phyloP scores from a whole-genome alignment of 495 filamentous ascomycete species.

The Penicillium mononematosum region DNA sequence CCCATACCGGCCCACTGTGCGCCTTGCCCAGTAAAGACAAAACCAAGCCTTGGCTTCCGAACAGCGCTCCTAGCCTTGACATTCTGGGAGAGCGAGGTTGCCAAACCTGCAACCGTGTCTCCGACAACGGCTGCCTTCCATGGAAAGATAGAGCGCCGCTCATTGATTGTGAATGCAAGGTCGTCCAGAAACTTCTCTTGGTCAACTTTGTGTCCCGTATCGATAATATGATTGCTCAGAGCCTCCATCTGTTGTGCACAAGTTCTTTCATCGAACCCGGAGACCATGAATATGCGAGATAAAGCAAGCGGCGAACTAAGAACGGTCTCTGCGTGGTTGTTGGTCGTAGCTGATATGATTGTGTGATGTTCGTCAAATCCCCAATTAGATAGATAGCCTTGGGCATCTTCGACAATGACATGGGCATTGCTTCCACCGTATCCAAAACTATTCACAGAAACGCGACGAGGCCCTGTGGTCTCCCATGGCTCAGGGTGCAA shows the following conservation, averaged over 20 bases:
- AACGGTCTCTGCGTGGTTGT: background rate
- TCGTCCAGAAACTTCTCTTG: slow-evolving; percentile 19
- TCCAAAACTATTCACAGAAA: slow-evolving; percentile 39
- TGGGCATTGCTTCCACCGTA: slow-evolving; percentile 45
- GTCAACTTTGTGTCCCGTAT: background rate
- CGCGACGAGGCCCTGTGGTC: slow-evolving; percentile 24
- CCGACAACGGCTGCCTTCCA: slow-evolving; percentile 25
- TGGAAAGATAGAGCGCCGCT: slow-evolving; percentile 23
- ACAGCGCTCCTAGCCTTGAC: slow-evolving; percentile 5
- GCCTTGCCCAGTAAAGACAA: slow-evolving; percentile 48
- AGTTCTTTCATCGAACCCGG: slow-evolving; percentile 20
- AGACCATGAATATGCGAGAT: slow-evolving; percentile 19
- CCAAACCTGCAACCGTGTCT: slow-evolving; percentile 9
- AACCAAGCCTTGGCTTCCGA: slow-evolving; percentile 7
- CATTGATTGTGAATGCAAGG: slow-evolving; percentile 33
- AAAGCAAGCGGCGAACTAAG: background rate
- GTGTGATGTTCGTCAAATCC: background rate
- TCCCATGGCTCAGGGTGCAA: slow-evolving; percentile 22
- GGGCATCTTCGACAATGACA: slow-evolving; percentile 38
- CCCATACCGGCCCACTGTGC: slow-evolving; percentile 43
- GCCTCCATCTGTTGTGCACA: slow-evolving; percentile 7
- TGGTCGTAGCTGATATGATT: no score
- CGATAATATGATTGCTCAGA: slow-evolving; percentile 16
- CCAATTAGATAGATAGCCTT: slow-evolving; percentile 9
- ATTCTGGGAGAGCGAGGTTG: slow-evolving; percentile 6